Conservation (phyloP, 495 filamentous ascomycete species). For the Podospora tetraspora region DNA sequence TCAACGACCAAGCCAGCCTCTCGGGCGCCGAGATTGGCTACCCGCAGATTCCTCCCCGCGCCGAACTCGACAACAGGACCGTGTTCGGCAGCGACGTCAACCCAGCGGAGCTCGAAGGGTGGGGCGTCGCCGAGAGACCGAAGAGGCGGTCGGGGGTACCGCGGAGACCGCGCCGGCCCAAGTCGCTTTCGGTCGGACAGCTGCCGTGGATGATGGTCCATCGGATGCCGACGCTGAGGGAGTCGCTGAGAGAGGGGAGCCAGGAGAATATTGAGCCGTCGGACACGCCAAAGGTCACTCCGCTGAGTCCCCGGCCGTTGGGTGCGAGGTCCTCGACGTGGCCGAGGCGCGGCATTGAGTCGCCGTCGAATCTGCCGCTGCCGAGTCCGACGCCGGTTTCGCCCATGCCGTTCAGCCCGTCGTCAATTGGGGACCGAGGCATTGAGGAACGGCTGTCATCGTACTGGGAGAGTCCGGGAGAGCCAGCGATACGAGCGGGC, state of each 20-base stretch:
- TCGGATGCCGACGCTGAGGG: constrained; percentile 1
- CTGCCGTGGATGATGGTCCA: neutral
- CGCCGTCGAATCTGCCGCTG: neutral
- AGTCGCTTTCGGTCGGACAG: neutral
- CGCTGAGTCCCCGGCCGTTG: neutral
- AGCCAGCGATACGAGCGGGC: neutral
- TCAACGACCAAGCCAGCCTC: neutral
- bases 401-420: neutral
- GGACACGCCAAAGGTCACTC: neutral
- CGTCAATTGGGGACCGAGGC: neutral
- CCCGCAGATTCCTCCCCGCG: neutral
- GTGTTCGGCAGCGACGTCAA: constrained; percentile 21
- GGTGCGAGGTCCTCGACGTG: neutral
- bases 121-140: constrained; percentile 11
- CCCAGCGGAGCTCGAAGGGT: constrained; percentile 31
- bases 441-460: neutral
- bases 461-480: neutral
- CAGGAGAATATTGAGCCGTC: neutral
- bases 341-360: neutral
- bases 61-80: neutral
- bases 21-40: neutral
- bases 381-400: neutral
- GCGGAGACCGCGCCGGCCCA: constrained; percentile 13
- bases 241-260: neutral
- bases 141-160: constrained; percentile 10